Conservation (phyloP, 805 yeast species). For the Hanseniaspora hatyaiensis region DNA sequence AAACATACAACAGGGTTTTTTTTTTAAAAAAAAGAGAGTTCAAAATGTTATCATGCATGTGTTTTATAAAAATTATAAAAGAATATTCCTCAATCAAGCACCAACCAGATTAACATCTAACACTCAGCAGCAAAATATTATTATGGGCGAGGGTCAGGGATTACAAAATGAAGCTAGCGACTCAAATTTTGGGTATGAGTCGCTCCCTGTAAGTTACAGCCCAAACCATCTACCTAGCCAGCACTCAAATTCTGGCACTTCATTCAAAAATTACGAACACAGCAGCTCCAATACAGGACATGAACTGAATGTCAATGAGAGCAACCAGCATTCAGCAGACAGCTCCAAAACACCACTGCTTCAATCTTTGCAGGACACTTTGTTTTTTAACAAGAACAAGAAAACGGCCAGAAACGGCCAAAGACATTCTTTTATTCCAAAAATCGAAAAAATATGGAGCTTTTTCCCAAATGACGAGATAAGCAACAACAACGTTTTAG, state of each 20-base stretch:
- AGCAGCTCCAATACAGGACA: background rate
- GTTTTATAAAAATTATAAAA: too few relatives aligned
- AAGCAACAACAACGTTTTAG: slow-evolving; percentile 36
- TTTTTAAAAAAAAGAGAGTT: too few relatives aligned
- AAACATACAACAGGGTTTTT: too few relatives aligned
- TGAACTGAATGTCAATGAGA: too few relatives aligned
- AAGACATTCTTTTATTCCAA: background rate
- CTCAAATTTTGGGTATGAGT: slow-evolving; percentile 2
- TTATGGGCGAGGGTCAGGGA: too few relatives aligned
- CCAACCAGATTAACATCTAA: too few relatives aligned
- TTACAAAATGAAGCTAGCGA: background rate
- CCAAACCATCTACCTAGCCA: slow-evolving; percentile 12
- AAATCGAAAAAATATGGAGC: background rate
- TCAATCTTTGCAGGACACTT: background rate
- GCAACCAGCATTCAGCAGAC: background rate
- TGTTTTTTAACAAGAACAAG: background rate
- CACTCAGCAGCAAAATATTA: too few relatives aligned
- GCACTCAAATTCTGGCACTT: slow-evolving; percentile 22
- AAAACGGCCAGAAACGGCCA: slow-evolving; percentile 13
- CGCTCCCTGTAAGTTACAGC: slow-evolving; percentile 12
- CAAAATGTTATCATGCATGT: too few relatives aligned
- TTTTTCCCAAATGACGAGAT: slow-evolving; percentile 17
- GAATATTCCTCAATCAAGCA: too few relatives aligned
- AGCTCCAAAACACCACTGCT: background rate
- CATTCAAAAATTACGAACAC: slow-evolving; percentile 15